A percentile compares a stretch with the other conserved stretches of the same genome.
Conservation (phyloP, 2,329 filamentous ascomycete species). For the Arthrobotrys sphaeroides region DNA sequence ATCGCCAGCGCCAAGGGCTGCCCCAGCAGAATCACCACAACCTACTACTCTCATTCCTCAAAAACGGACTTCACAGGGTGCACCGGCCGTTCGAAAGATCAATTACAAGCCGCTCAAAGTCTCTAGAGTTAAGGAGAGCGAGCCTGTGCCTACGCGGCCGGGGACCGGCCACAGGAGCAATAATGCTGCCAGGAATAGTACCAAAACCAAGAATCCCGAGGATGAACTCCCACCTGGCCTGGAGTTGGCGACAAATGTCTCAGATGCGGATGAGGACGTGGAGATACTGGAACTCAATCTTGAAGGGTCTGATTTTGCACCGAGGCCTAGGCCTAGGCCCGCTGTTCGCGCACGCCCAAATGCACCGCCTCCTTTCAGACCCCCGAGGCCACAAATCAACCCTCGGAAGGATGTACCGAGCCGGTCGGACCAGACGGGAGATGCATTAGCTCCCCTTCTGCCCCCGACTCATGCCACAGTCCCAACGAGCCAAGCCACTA, state of each 20-base stretch:
- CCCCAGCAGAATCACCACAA: background rate
- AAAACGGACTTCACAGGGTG: constrained; percentile 30
- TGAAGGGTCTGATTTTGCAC: constrained; percentile 31
- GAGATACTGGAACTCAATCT: constrained; percentile 43
- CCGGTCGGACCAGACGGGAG: background rate
- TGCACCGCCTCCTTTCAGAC: constrained; percentile 41
- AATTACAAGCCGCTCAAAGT: constrained; percentile 43
- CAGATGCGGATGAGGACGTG: constrained; percentile 27
- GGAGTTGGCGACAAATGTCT: constrained; percentile 5
- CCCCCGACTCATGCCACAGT: background rate
- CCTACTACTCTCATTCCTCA: constrained; percentile 24
- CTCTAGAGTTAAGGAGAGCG: constrained; percentile 9
- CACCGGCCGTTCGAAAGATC: constrained; percentile 29
- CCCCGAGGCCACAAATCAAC: constrained; percentile 4
- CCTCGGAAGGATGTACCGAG: background rate
- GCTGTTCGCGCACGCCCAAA: constrained; percentile 27
- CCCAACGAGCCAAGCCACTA: background rate
- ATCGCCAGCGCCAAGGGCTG: background rate
- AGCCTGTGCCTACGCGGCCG: background rate
- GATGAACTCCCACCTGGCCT: background rate
- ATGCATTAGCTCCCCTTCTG: background rate
- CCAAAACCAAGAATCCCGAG: background rate
- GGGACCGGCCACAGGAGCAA: background rate
- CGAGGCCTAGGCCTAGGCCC: constrained; percentile 30
- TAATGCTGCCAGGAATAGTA: background rate